A percentile compares a stretch with the other conserved stretches of the same genome.
These are phyloP conservation scores for Quercus variabilis DNA, from an alignment of 306 rosid species.

Conservation along the genomic window DNA sequence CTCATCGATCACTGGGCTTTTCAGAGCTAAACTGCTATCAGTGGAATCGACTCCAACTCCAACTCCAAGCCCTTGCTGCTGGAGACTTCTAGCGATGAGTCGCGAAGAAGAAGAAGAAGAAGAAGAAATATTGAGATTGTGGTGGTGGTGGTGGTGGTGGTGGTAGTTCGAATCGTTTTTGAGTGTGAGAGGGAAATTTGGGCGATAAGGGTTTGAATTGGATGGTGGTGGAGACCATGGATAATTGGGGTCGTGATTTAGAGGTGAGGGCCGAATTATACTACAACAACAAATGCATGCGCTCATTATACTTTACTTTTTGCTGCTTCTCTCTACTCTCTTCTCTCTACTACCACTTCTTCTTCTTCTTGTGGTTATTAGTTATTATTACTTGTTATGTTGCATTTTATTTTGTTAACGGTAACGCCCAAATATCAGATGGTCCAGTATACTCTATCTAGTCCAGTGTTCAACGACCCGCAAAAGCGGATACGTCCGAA, in stretches of 20 bases:
- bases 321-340: background rate
- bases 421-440: background rate
- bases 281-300: conserved; percentile 36
- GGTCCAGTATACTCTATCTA: background rate
- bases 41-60: conserved; percentile 15
- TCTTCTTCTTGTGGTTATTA: background rate
- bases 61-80: conserved; percentile 13
- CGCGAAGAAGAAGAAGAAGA: background rate
- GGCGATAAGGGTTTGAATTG: conserved; percentile 26
- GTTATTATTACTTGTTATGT: background rate
- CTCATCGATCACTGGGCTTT: conserved; percentile 1
- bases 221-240: conserved; percentile 4
- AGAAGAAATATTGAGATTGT: too few species aligned
- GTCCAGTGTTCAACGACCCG: too few species aligned
- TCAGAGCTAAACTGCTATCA: conserved; percentile 14
- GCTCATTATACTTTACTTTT: conserved; percentile 30
- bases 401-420: background rate
- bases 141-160: too few species aligned
- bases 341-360: background rate
- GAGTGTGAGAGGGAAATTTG: conserved; percentile 1
- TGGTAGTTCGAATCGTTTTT: background rate
- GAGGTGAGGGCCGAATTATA: conserved; percentile 28
- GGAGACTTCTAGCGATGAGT: conserved; percentile 21
- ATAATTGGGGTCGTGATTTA: conserved; percentile 18
- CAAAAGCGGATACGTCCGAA: too few species aligned